Evolutionary conservation across 163 green algal species (phyloP).

Genomic region (Chlamydomonas reinhardtii): DNA sequence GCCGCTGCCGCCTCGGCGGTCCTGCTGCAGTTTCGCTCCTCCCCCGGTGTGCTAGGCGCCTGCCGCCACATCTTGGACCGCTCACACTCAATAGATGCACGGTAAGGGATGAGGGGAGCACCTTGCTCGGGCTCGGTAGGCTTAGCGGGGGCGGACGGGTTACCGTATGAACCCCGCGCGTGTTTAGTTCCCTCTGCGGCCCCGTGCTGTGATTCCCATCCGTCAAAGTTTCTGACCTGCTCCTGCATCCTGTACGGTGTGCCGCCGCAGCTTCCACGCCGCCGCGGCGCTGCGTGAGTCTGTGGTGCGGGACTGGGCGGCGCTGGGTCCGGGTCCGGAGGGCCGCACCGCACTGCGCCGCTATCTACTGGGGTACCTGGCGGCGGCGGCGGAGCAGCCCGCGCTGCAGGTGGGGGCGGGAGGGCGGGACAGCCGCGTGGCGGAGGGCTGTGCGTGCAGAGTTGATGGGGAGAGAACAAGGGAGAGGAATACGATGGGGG

Average conservation of each 20-base stretch:
- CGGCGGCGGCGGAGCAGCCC: slow-evolving; percentile 15
- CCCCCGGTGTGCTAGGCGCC: slow-evolving; percentile 12
- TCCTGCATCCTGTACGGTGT: too few species aligned
- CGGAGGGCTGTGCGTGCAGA: background rate
- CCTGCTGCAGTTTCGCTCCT: slow-evolving; percentile 34
- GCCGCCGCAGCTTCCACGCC: slow-evolving; percentile 32
- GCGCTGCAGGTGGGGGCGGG: slow-evolving; percentile 7
- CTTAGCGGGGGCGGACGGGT: too few species aligned
- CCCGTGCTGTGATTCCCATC: too few species aligned
- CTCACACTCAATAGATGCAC: slow-evolving; percentile 22
- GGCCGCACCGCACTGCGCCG: slow-evolving; percentile 8
- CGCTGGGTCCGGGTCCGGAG: background rate
- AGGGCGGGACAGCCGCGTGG: background rate
- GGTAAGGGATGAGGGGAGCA: background rate
- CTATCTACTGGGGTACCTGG: slow-evolving; percentile 36
- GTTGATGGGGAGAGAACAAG: too few species aligned
- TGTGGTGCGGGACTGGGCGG: slow-evolving; percentile 28
- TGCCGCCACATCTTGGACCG: slow-evolving; percentile 36
- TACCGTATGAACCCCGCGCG: too few species aligned
- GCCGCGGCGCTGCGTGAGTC: slow-evolving; percentile 29
- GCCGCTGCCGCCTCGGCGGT: slow-evolving; percentile 7
- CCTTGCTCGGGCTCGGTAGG: too few species aligned
- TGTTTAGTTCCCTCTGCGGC: too few species aligned
- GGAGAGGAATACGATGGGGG: too few species aligned
- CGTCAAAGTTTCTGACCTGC: too few species aligned